Conservation (phyloP, 495 filamentous ascomycete genomes). For the Echria macrotheca region DNA sequence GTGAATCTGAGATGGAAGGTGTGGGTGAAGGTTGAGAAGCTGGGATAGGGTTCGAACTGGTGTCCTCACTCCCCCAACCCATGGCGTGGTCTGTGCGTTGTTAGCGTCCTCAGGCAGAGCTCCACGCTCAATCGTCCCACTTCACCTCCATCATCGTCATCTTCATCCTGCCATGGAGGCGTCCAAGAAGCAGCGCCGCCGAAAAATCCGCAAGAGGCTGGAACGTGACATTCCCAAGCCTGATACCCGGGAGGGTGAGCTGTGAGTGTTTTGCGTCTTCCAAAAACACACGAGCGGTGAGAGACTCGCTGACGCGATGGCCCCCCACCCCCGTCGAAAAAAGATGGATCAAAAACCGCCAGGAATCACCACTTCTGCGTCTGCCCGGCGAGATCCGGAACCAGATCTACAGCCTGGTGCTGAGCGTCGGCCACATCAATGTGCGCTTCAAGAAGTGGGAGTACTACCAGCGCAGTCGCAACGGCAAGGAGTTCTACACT, state of each 20-base stretch:
- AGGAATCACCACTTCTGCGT: slow-evolving; percentile 33
- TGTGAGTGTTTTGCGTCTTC: slow-evolving; percentile 13
- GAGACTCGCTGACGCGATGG: too few relatives aligned
- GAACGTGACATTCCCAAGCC: slow-evolving; percentile 12
- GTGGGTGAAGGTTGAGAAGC: too few relatives aligned
- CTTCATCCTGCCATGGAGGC: too few relatives aligned
- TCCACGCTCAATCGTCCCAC: too few relatives aligned
- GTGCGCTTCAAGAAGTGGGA: slow-evolving; percentile 21
- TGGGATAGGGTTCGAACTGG: too few relatives aligned
- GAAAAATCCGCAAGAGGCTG: slow-evolving; percentile 19
- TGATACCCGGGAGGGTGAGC: slow-evolving; percentile 15
- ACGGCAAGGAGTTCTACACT: slow-evolving; percentile 9
- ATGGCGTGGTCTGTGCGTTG: too few relatives aligned
- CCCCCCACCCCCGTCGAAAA: too few relatives aligned
- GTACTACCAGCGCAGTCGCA: slow-evolving; percentile 5
- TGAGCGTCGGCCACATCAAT: slow-evolving; percentile 29
- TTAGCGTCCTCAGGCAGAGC: too few relatives aligned
- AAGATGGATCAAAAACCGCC: too few relatives aligned
- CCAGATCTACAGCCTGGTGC: slow-evolving; percentile 32
- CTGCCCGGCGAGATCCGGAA: slow-evolving; percentile 38
- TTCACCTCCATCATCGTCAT: background rate
- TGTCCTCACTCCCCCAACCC: too few relatives aligned
- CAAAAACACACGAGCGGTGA: too few relatives aligned
- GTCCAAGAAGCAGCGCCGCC: slow-evolving; percentile 21
- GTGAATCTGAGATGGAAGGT: too few relatives aligned